Evolutionary conservation across 2,329 filamentous ascomycete species (phyloP).

Genomic region (Colletotrichum horii): DNA sequence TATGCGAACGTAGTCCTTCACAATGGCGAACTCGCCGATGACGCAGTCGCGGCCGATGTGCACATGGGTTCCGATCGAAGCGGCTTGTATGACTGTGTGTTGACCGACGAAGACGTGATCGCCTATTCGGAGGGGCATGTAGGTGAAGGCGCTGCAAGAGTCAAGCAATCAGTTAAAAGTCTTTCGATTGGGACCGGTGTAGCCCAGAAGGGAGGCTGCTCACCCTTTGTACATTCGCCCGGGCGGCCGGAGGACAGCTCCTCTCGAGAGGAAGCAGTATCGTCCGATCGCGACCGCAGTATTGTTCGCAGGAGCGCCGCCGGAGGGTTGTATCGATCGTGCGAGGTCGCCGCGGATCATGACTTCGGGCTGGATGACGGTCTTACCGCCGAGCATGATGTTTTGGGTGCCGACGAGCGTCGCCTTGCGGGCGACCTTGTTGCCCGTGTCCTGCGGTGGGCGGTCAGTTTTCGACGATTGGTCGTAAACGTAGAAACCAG

Average conservation of each 20-base stretch:
- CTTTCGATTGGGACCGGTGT: fast-evolving
- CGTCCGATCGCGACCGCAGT: slow-evolving; percentile 86
- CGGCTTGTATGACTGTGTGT: slow-evolving; percentile 79
- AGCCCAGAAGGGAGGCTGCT: neutral
- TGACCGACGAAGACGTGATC: slow-evolving; percentile 92
- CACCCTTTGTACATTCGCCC: slow-evolving; percentile 80
- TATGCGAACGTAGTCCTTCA: slow-evolving; percentile 92
- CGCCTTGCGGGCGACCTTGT: slow-evolving; percentile 94
- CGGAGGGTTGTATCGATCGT: slow-evolving; percentile 55
- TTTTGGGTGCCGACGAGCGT: slow-evolving; percentile 95
- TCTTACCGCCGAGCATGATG: slow-evolving; percentile 96
- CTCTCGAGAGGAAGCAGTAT: slow-evolving; percentile 86
- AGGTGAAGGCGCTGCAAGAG: slow-evolving; percentile 62
- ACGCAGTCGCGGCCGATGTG: slow-evolving; percentile 80
- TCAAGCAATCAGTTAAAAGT: fast-evolving
- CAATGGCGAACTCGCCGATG: slow-evolving; percentile 84
- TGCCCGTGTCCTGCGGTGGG: slow-evolving; percentile 80
- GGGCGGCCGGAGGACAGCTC: slow-evolving; percentile 81
- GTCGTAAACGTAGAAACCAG: no score
- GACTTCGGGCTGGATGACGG: slow-evolving; percentile 93
- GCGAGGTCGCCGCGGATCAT: slow-evolving; percentile 92
- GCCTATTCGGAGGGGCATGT: slow-evolving; percentile 90
- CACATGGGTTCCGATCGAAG: slow-evolving; percentile 83
- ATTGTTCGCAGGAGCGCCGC: slow-evolving; percentile 52
- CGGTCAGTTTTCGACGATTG: neutral